phyloP scores from a whole-genome alignment of 2,329 filamentous ascomycete species.

The Neobulgaria alba region DNA sequence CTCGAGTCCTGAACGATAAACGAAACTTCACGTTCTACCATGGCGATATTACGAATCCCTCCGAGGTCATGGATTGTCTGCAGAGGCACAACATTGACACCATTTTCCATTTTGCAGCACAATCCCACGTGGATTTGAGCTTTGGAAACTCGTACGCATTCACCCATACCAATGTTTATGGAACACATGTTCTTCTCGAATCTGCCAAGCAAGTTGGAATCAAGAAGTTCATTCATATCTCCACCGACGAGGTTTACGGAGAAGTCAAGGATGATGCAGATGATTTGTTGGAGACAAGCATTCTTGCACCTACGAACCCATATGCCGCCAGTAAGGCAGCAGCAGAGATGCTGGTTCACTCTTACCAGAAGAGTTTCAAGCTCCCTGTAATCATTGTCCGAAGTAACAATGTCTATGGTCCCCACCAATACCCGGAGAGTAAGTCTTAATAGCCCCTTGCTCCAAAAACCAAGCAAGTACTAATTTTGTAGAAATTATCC shows the following conservation, averaged over 20 bases:
- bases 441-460: slow-evolving; percentile 28
- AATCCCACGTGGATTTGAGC: slow-evolving; percentile 74
- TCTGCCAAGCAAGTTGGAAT: slow-evolving; percentile 64
- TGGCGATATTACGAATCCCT: slow-evolving; percentile 66
- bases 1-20: slow-evolving; percentile 54
- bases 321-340: slow-evolving; percentile 76
- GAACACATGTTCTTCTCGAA: slow-evolving; percentile 75
- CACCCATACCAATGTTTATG: slow-evolving; percentile 73
- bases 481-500: slow-evolving; percentile 60
- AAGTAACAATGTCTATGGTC: slow-evolving; percentile 80
- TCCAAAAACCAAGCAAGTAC: background rate
- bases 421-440: slow-evolving; percentile 80
- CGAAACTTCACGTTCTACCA: slow-evolving; percentile 73
- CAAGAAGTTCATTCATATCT: slow-evolving; percentile 70
- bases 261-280: slow-evolving; percentile 66
- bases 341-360: slow-evolving; percentile 78
- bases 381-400: slow-evolving; percentile 72
- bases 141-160: slow-evolving; percentile 79
- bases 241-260: slow-evolving; percentile 79
- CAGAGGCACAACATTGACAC: slow-evolving; percentile 67
- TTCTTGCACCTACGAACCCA: slow-evolving; percentile 72
- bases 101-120: slow-evolving; percentile 77
- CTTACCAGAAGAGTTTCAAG: slow-evolving; percentile 78
- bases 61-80: slow-evolving; percentile 62
- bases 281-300: slow-evolving; percentile 63